A percentile compares a stretch with the other conserved stretches of the same genome.
Conservation (phyloP, 108 stramenopile genomes). For the Stephanodiscus minutulus region DNA sequence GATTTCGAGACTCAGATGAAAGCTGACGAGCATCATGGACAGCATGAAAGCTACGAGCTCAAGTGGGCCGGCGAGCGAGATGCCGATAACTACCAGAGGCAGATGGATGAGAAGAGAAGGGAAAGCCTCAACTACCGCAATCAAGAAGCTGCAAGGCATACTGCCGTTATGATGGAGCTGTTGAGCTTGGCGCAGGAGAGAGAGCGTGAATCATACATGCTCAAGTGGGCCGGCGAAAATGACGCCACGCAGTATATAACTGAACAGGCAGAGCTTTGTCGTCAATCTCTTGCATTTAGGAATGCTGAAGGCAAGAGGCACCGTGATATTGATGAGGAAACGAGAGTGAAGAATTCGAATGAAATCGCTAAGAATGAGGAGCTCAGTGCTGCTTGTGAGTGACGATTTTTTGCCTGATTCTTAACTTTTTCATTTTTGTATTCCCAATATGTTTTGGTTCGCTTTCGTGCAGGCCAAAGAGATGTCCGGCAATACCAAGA, state of each 20-base stretch:
- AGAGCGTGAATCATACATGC: conserved; percentile 77
- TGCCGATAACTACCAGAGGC: conserved; percentile 56
- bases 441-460: not conserved
- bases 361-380: conserved; percentile 53
- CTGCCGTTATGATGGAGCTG: conserved; percentile 77
- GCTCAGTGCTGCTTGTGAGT: conserved; percentile 69
- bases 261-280: conserved; percentile 63
- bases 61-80: conserved; percentile 73
- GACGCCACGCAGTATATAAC: conserved; percentile 71
- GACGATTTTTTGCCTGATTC: not conserved
- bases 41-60: conserved; percentile 69
- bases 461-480: conserved; percentile 53
- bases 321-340: conserved; percentile 72
- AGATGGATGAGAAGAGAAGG: conserved; percentile 25
- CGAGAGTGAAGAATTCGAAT: conserved; percentile 40
- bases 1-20: conserved; percentile 57
- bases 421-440: not conserved
- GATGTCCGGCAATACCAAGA: conserved; percentile 76
- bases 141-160: conserved; percentile 62
- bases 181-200: conserved; percentile 59
- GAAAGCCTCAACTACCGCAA: conserved; percentile 32
- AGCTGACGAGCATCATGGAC: conserved; percentile 39
- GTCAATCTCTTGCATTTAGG: conserved; percentile 67
- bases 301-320: conserved; percentile 59
- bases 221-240: conserved; percentile 81